Base-by-base conservation (phyloP, 805 yeast genomes). In the Lachancea dasiensis region DNA sequence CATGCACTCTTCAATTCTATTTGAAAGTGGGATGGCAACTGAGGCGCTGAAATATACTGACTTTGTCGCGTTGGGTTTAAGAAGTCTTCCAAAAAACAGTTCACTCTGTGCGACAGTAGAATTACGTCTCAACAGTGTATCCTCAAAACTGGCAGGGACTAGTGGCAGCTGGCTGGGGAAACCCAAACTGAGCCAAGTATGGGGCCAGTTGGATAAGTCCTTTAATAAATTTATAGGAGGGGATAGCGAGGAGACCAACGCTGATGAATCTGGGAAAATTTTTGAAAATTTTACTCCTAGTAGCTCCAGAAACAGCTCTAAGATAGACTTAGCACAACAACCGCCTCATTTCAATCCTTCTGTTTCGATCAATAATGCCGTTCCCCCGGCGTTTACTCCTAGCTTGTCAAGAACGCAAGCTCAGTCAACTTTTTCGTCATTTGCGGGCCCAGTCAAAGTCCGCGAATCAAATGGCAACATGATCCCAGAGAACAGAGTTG, bases 161-260 rank as follows among this genome's bases (percentile, higher is more conserved):
- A 75, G 71, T 29, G 72, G 74, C 21, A 72, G 87, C 4, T 89
- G 96, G 97, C 73, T 87, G 46, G 81, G 85, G 10, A 78, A 79
- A 51, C 82, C 81, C 17, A 79, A 75, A 48, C 67, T 86, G 36
- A 95, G 87, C 49, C 81, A 77, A 54, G 80, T 86, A 38, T 86
- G 95, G 95, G 90, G 92, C 8, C 89, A 82, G 29, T 60, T 86
- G 31, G 95, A 86, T 57, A 86, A 86, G 55, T 75, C 84, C 4
- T 77, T 82, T 52, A 79, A 75, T 54, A 79, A 78, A 56, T 78
- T 81, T 58, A 87, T 90, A 41, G 81, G 95, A 27, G 97, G 95
- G 1, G 97, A 90, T 33, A 41, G 36, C 3, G 66, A 68, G 19
- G 50, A 63, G 0, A 60, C 63, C 5, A 49, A 61, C 4, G 64